A percentile compares a stretch with the other conserved stretches of the same genome.
These are phyloP conservation scores for Botryotinia globosa DNA, from an alignment of 2,329 filamentous ascomycete genomes.

Conservation along the genomic window DNA sequence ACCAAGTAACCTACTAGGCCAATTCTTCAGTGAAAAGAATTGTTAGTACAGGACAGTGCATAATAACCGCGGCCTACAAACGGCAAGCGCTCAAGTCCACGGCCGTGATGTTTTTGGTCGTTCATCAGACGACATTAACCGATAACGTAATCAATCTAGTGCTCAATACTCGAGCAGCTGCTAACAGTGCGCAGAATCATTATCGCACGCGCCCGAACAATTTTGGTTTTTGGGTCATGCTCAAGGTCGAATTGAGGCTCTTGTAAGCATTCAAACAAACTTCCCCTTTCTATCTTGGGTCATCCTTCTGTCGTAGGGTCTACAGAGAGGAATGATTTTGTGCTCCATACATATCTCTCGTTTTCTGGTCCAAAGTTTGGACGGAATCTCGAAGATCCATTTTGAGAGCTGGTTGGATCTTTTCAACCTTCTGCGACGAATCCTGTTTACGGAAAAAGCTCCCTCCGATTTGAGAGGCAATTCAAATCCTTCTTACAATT, in stretches of 20 bases:
- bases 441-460: neutral
- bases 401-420: neutral
- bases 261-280: neutral
- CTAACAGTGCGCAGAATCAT: neutral
- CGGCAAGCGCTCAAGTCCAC: slow-evolving; percentile 11
- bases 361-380: neutral
- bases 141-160: slow-evolving; percentile 14
- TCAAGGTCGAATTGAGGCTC: neutral
- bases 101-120: neutral
- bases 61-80: slow-evolving; percentile 5
- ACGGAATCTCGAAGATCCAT: neutral
- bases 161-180: neutral
- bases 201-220: neutral
- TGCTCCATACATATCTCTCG: neutral
- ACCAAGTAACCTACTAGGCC: neutral
- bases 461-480: neutral
- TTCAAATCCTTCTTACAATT: neutral
- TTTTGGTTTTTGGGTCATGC: neutral
- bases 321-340: neutral
- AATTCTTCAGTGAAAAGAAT: neutral
- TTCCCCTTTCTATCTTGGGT: neutral
- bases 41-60: neutral
- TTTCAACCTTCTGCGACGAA: neutral
- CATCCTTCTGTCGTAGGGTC: neutral
- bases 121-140: neutral